These are phyloP conservation scores for Austroboletus eburneus DNA, from an alignment of 768 basidiomycete genomes.

Conservation along the genomic window DNA sequence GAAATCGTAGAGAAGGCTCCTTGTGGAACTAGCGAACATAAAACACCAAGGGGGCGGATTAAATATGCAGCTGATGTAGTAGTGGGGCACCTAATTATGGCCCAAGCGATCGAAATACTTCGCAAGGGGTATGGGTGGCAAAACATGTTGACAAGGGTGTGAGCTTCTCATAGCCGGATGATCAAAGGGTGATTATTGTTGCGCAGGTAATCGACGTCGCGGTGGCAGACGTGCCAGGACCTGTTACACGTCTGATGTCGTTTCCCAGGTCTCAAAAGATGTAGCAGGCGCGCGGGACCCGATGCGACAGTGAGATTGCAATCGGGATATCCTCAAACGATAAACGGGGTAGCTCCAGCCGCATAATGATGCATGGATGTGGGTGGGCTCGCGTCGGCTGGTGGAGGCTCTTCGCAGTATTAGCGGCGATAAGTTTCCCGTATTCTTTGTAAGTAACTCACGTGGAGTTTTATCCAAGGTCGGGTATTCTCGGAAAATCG, in stretches of 20 bases:
- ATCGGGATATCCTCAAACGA: background rate
- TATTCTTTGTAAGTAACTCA: too few relatives aligned
- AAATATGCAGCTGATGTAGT: constrained; percentile 15
- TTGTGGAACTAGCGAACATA: background rate
- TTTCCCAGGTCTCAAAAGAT: constrained; percentile 4
- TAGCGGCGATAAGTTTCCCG: too few relatives aligned
- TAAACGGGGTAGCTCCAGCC: constrained; percentile 2
- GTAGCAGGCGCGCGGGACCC: background rate
- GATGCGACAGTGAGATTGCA: background rate
- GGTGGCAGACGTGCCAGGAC: background rate
- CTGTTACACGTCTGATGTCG: constrained; percentile 7
- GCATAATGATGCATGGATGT: background rate
- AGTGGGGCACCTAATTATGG: constrained; percentile 2
- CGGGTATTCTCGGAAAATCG: background rate
- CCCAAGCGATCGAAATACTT: constrained; percentile 6
- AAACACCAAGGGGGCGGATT: constrained; percentile 7
- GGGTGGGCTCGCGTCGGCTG: background rate
- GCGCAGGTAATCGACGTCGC: background rate
- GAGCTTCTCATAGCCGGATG: constrained; percentile 8
- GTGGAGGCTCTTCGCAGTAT: background rate
- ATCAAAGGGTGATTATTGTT: background rate
- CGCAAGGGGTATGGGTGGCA: background rate
- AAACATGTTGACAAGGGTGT: constrained; percentile 10
- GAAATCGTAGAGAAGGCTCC: constrained; percentile 9
- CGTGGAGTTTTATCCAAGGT: too few relatives aligned